These are phyloP conservation scores for Mycena leptocephala DNA, from an alignment of 768 basidiomycete species.

Conservation along the genomic window DNA sequence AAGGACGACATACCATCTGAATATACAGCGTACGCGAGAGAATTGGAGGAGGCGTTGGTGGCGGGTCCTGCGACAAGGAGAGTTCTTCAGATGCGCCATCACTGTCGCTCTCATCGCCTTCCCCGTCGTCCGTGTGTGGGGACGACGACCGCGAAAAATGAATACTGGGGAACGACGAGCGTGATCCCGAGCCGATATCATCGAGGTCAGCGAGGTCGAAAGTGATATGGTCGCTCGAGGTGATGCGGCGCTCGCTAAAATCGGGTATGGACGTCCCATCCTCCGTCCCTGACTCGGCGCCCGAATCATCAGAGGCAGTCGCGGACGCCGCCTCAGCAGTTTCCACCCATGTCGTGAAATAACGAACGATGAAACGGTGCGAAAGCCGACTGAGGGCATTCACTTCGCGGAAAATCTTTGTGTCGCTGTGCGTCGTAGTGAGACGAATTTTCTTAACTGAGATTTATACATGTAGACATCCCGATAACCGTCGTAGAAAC, in stretches of 20 bases:
- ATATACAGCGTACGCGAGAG: conserved; percentile 86
- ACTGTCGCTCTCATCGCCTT: conserved; percentile 64
- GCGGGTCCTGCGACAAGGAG: not conserved
- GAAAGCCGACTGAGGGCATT: conserved; percentile 90
- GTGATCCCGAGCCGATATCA: conserved; percentile 70
- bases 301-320: conserved; percentile 71
- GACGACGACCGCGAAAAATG: conserved; percentile 70
- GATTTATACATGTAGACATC: not conserved
- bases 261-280: conserved; percentile 72
- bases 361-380: conserved; percentile 93
- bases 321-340: conserved; percentile 68
- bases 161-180: conserved; percentile 87
- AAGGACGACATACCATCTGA: conserved; percentile 82
- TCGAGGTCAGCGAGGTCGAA: conserved; percentile 78
- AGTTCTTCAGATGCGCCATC: conserved; percentile 50
- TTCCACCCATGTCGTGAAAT: conserved; percentile 95
- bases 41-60: conserved; percentile 44
- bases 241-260: conserved; percentile 52
- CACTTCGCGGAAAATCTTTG: conserved; percentile 93
- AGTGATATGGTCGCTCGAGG: conserved; percentile 71
- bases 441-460: conserved; percentile 93
- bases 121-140: conserved; percentile 55
- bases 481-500: not conserved
- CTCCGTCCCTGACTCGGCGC: conserved; percentile 54
- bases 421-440: conserved; percentile 83